Base-by-base conservation (phyloP, 1,139 yeast genomes). In the Ogataea hybrid region DNA sequence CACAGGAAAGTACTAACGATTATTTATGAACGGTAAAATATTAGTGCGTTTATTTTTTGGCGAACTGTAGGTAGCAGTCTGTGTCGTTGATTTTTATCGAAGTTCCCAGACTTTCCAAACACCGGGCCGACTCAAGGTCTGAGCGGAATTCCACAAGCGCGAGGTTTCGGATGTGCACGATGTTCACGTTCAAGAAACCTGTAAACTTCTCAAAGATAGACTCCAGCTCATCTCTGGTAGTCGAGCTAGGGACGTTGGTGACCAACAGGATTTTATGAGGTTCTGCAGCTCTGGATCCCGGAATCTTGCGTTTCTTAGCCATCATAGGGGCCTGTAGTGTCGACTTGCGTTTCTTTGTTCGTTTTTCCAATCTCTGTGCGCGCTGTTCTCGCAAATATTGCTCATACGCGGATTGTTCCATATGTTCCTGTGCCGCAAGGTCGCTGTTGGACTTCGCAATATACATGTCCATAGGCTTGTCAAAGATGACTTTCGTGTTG, bases 81-180 rank as follows among this genome's bases (percentile, higher is more conserved):
- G 50, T 45, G n/a, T 63, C 75, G 9, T 63, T 64, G 21, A 77
- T 51, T 9, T 44, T 53, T 34, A 74, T 49, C 1, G 57, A 57
- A 6, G 52, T 53, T 1, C 74, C 71, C 4, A 69, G 57, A 11
- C 46, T 52, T 10, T 69, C 67, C 44, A 69, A 63, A 3, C 76
- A 77, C 2, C 56, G 60, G 1, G 71, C 63, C 0, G 87, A 81
- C 32, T 69, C 68, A 5, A 59, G 62, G 21, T 78, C 82, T 6
- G 68, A 64, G 27, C 75, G 80, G 59, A 81, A 92, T 55, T 92
- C 97, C 10, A 92, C 75, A 61, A 92, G 84, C 7, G 94, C 95
- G 41, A 92, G 75, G 32, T 76, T 74, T 37, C 88, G 73, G 2
- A 81, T 77, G 3, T 75, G 71, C 27, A 92, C 88, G 38, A 79